Evolutionary conservation across 345 rosid genomes (phyloP).

Genomic region (Camelina sativa): DNA sequence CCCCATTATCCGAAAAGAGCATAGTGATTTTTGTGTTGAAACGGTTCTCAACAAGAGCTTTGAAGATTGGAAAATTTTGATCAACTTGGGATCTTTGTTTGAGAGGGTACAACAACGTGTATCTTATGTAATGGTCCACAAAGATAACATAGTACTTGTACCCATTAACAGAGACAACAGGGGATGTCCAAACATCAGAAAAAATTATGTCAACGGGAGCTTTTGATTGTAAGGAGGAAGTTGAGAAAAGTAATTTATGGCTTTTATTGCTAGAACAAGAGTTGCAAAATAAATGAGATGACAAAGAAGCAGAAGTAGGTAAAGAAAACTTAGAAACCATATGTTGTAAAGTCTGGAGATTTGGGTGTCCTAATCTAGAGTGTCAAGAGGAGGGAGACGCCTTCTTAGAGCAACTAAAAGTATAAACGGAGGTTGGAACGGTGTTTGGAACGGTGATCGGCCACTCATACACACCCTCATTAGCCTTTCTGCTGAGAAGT

Average conservation of each 20-base stretch:
- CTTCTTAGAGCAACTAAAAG: not conserved
- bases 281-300: not conserved
- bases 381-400: not conserved
- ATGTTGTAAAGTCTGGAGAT: not conserved
- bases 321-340: not conserved
- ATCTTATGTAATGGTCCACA: not conserved
- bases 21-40: not conserved
- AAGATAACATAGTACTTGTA: not conserved
- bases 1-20: not conserved
- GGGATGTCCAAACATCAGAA: not conserved
- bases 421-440: no score
- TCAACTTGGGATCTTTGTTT: not conserved
- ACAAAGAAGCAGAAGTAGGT: not conserved
- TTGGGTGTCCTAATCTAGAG: not conserved
- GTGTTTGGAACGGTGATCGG: not conserved
- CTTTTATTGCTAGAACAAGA: not conserved
- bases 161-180: not conserved
- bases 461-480: not conserved
- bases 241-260: not conserved
- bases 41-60: not conserved
- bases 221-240: not conserved
- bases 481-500: not conserved
- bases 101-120: not conserved
- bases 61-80: not conserved
- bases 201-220: not conserved